Evolutionary conservation across 805 yeast genomes (phyloP).

Genomic region (Candida insectorum): DNA sequence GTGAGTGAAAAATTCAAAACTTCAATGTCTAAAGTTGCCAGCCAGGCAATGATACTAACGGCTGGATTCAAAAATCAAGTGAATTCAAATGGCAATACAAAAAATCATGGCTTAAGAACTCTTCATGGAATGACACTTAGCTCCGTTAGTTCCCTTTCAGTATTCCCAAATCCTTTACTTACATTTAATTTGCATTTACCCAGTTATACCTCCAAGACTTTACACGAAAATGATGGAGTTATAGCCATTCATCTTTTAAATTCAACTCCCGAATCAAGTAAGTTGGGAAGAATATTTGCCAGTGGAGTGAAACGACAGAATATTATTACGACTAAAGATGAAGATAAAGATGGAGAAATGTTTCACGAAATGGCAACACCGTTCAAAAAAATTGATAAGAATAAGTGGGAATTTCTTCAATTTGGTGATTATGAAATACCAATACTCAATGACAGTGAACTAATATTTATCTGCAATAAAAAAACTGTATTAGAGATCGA

Average conservation of each 20-base stretch:
- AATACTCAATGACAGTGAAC: constrained; percentile 52
- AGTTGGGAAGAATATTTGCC: constrained; percentile 63
- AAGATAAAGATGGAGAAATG: constrained; percentile 28
- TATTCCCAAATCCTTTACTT: constrained; percentile 71
- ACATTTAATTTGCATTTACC: constrained; percentile 89
- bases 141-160: constrained; percentile 78
- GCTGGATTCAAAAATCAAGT: constrained; percentile 19
- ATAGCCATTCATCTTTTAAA: constrained; percentile 77
- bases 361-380: constrained; percentile 54
- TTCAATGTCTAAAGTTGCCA: constrained; percentile 35
- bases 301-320: constrained; percentile 52
- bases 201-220: constrained; percentile 66
- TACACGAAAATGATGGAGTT: constrained; percentile 50
- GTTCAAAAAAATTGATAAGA: constrained; percentile 33
- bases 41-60: constrained; percentile 44
- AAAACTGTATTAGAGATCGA: constrained; percentile 55
- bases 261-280: constrained; percentile 53
- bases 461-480: constrained; percentile 60
- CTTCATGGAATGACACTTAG: constrained; percentile 81
- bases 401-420: constrained; percentile 31
- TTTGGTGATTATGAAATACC: constrained; percentile 43
- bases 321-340: constrained; percentile 18
- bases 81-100: neutral
- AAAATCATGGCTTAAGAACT: constrained; percentile 1
- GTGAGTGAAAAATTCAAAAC: constrained; percentile 18